phyloP scores from a whole-genome alignment of 1,139 yeast species.

The Taiozyma sp. region DNA sequence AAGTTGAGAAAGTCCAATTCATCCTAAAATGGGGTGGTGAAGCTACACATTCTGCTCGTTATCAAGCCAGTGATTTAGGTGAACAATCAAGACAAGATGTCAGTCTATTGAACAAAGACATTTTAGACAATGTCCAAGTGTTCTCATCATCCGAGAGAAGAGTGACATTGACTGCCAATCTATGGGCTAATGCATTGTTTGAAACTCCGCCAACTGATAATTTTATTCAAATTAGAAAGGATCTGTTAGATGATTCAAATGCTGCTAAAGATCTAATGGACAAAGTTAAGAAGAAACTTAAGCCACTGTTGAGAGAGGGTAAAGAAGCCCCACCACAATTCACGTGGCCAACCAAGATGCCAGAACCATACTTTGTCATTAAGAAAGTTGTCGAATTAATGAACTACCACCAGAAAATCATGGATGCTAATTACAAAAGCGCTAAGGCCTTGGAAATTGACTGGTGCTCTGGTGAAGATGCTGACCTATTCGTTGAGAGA shows the following conservation, averaged over 20 bases:
- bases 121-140: constrained; percentile 78
- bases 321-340: constrained; percentile 98
- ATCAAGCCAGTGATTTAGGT: constrained; percentile 93
- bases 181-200: constrained; percentile 78
- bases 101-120: constrained; percentile 76
- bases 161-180: constrained; percentile 86
- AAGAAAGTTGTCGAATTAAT: constrained; percentile 91
- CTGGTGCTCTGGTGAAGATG: constrained; percentile 99
- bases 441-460: constrained; percentile 60
- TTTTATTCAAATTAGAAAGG: constrained; percentile 78
- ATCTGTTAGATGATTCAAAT: constrained; percentile 89
- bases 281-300: constrained; percentile 92
- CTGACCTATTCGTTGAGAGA: constrained; percentile 82
- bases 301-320: constrained; percentile 91
- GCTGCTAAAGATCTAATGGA: constrained; percentile 99
- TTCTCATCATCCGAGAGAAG: constrained; percentile 93
- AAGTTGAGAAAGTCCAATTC: constrained; percentile 92
- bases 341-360: constrained; percentile 99
- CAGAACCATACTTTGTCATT: constrained; percentile 92
- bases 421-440: constrained; percentile 74
- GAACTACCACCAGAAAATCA: constrained; percentile 83
- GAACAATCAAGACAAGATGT: constrained; percentile 93
- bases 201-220: constrained; percentile 69
- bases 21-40: constrained; percentile 99
- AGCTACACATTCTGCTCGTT: constrained; percentile 95